phyloP scores from a whole-genome alignment of 495 filamentous ascomycete species.

The Neurospora sp. region DNA sequence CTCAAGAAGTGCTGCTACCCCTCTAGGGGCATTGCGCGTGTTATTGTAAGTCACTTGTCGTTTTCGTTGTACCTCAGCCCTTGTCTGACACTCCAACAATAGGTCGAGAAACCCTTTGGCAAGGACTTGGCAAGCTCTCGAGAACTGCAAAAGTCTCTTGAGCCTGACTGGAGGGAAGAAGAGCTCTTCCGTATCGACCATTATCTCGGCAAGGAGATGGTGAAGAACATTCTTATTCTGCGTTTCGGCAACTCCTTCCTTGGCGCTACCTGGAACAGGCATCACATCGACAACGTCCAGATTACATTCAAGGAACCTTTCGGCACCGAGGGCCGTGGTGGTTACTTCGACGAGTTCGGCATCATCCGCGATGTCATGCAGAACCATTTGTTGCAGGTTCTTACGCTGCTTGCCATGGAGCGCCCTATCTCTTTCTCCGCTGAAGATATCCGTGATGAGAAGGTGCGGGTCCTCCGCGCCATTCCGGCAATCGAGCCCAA shows the following conservation, averaged over 20 bases:
- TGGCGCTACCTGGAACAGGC: conserved; percentile 96
- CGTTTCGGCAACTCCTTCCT: conserved; percentile 99
- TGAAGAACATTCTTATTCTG: conserved; percentile 98
- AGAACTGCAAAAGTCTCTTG: conserved; percentile 87
- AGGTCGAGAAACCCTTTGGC: conserved; percentile 99
- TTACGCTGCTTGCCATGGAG: conserved; percentile 97
- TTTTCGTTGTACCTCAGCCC: not conserved
- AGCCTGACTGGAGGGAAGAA: conserved; percentile 98
- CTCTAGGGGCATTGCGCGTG: conserved; percentile 72
- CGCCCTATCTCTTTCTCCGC: conserved; percentile 95
- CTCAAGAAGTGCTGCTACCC: conserved; percentile 97
- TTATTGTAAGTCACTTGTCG: conserved; percentile 60
- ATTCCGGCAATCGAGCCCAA: conserved; percentile 97
- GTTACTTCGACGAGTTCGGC: conserved; percentile 99
- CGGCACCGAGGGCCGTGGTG: conserved; percentile 96
- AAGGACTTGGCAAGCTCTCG: conserved; percentile 93
- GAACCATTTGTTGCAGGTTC: conserved; percentile 90
- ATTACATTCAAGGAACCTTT: conserved; percentile 99
- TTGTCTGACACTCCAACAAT: conserved; percentile 9
- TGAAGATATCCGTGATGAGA: conserved; percentile 98
- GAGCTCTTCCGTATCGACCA: conserved; percentile 99
- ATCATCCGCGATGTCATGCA: conserved; percentile 99
- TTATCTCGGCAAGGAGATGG: conserved; percentile 99
- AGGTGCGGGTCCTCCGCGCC: conserved; percentile 88
- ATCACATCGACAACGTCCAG: conserved; percentile 98